Evolutionary conservation across 2,329 filamentous ascomycete species (phyloP).

Genomic region (Colletotrichum lentis): DNA sequence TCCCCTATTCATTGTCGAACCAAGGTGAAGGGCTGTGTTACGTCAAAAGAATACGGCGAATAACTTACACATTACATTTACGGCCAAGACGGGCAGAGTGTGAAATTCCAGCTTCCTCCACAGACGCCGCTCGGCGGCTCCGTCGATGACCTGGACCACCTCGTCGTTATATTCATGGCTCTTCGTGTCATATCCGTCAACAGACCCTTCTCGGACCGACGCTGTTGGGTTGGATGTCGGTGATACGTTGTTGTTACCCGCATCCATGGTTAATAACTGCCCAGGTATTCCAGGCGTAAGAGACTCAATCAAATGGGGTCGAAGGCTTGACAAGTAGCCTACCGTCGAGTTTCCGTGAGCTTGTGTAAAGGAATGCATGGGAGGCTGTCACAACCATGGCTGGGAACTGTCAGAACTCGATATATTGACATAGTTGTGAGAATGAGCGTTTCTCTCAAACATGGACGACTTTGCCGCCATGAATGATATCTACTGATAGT

Average conservation of each 20-base stretch:
- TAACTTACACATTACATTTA: conserved; percentile 60
- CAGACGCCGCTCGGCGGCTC: conserved; percentile 58
- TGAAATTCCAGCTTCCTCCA: conserved; percentile 65
- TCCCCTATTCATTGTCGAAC: background rate
- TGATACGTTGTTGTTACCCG: conserved; percentile 16
- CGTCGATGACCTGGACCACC: conserved; percentile 46
- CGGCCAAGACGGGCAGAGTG: conserved; percentile 60
- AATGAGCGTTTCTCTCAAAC: conserved; percentile 74
- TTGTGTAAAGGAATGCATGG: background rate
- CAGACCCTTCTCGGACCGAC: conserved; percentile 19
- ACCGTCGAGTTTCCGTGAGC: background rate
- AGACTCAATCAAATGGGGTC: background rate
- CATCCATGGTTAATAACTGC: conserved; percentile 2
- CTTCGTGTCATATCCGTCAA: conserved; percentile 12
- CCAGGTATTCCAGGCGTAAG: background rate
- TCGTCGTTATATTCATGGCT: conserved; percentile 38
- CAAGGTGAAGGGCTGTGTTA: background rate
- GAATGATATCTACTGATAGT: conserved; percentile 77
- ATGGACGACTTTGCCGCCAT: conserved; percentile 80
- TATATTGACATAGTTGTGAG: conserved; percentile 72
- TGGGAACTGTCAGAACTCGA: conserved; percentile 1
- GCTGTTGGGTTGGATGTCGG: background rate
- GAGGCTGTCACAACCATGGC: too few relatives aligned
- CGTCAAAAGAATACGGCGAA: too few relatives aligned
- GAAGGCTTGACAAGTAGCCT: background rate